Conservation (phyloP, 495 filamentous ascomycete genomes). For the Aspergillus saccharolyticus region DNA sequence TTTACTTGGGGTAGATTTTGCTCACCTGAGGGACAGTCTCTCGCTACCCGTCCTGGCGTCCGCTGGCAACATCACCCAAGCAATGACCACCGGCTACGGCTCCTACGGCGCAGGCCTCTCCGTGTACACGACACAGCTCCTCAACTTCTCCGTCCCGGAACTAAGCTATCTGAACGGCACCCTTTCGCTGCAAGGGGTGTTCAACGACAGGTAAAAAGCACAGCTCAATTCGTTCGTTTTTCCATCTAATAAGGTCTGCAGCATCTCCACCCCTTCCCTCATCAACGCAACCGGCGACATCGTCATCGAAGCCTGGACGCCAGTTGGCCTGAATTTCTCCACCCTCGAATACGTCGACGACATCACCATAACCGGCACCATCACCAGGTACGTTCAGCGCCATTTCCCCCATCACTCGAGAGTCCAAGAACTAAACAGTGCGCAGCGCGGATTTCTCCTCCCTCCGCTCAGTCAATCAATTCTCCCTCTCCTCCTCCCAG, state of each 20-base stretch:
- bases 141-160: not conserved
- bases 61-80: not conserved
- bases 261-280: not conserved
- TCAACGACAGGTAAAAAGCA: too few species aligned
- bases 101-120: not conserved
- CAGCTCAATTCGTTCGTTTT: not conserved
- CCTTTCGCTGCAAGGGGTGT: not conserved
- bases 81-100: not conserved
- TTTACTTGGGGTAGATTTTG: too few species aligned
- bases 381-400: not conserved
- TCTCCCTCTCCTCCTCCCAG: not conserved
- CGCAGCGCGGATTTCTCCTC: not conserved
- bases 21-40: not conserved
- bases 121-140: too few species aligned
- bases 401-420: too few species aligned
- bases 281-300: not conserved
- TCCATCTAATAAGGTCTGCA: not conserved
- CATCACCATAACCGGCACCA: not conserved
- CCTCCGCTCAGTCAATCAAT: not conserved
- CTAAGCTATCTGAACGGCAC: not conserved
- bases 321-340: not conserved
- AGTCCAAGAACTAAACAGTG: too few species aligned
- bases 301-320: not conserved
- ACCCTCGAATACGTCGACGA: not conserved
- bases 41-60: not conserved